Evolutionary conservation across 805 yeast species (phyloP).

Genomic region (Saccharomycopsis selenospora): DNA sequence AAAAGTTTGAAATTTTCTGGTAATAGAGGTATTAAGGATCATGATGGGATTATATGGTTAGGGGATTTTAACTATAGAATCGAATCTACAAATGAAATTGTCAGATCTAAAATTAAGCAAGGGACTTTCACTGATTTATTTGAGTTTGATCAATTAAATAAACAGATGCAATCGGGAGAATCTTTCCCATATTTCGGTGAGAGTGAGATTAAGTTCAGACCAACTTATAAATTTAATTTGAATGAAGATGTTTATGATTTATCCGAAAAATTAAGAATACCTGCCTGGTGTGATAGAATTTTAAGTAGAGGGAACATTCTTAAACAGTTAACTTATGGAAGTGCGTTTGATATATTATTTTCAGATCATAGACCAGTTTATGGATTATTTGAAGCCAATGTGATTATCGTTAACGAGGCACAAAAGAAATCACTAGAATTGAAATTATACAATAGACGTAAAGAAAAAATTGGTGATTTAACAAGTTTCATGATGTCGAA

Average conservation of each 20-base stretch:
- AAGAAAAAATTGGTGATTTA: constrained; percentile 39
- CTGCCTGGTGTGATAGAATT: constrained; percentile 97
- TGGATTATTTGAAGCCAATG: constrained; percentile 58
- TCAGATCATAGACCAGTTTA: constrained; percentile 92
- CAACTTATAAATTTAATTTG: constrained; percentile 91
- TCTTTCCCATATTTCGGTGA: constrained; percentile 80
- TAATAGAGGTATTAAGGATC: constrained; percentile 56
- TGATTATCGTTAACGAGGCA: constrained; percentile 57
- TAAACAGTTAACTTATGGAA: constrained; percentile 52
- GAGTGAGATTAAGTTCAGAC: constrained; percentile 70
- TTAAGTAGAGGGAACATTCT: constrained; percentile 56
- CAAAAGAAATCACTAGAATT: constrained; percentile 43
- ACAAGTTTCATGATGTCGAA: constrained; percentile 24
- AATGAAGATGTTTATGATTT: constrained; percentile 79
- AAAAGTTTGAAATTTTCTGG: constrained; percentile 61
- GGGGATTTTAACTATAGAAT: constrained; percentile 93
- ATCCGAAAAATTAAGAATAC: constrained; percentile 85
- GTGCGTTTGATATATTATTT: constrained; percentile 49
- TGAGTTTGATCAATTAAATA: constrained; percentile 69
- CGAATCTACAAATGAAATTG: constrained; percentile 61
- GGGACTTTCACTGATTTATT: constrained; percentile 46
- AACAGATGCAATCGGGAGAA: constrained; percentile 68
- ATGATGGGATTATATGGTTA: constrained; percentile 79
- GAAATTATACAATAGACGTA: constrained; percentile 48
- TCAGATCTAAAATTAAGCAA: constrained; percentile 45